Conservation (phyloP, 2,329 filamentous ascomycete species). For the Fusarium sp. region DNA sequence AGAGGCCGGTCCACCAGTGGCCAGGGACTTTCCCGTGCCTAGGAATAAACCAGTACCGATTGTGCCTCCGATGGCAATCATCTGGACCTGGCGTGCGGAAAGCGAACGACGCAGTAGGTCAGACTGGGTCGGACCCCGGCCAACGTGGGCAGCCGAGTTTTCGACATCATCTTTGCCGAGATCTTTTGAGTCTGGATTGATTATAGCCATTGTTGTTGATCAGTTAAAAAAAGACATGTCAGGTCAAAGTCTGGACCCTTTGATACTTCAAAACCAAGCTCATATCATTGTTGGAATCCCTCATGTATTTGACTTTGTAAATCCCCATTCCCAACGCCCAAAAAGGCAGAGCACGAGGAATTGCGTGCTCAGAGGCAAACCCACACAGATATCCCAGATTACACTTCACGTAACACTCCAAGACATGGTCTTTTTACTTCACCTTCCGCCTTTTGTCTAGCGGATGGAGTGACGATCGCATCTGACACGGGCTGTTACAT, state of each 20-base stretch:
- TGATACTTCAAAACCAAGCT: neutral
- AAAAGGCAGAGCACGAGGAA: conserved; percentile 36
- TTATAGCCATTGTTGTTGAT: neutral
- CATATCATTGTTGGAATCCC: neutral
- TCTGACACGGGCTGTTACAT: no score
- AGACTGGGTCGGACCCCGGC: conserved; percentile 42
- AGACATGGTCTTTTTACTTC: neutral
- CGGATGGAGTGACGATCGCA: no score
- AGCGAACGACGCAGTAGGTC: conserved; percentile 67
- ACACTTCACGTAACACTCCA: conserved; percentile 26
- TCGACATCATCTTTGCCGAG: conserved; percentile 37
- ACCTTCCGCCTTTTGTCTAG: no score
- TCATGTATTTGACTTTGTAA: conserved; percentile 16
- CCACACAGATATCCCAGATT: conserved; percentile 21
- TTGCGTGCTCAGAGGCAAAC: conserved; percentile 44
- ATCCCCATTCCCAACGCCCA: neutral
- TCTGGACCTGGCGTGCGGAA: conserved; percentile 73
- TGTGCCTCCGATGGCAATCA: conserved; percentile 73
- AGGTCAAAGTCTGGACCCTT: neutral
- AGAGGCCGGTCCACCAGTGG: conserved; percentile 70
- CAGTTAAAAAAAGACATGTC: neutral
- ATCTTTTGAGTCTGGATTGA: conserved; percentile 30
- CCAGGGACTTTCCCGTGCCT: conserved; percentile 70
- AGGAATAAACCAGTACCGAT: conserved; percentile 73
- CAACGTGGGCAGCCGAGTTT: conserved; percentile 7